Conservation (phyloP, 1,139 yeast genomes). For the Yamadazyma songkhlaensis region DNA sequence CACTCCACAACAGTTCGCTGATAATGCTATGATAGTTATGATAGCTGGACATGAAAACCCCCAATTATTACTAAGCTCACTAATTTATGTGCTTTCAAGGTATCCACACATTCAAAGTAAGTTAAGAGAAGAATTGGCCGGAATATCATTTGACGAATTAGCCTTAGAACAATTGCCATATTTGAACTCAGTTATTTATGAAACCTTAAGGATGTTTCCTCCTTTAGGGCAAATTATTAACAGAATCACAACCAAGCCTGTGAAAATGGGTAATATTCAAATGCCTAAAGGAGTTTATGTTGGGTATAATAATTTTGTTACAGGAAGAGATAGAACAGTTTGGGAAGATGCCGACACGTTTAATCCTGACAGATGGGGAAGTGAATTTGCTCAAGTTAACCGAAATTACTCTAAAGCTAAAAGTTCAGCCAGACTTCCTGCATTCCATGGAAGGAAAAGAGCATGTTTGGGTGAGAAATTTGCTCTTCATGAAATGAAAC, state of each 20-base stretch:
- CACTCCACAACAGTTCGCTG: conserved; percentile 47
- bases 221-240: conserved; percentile 61
- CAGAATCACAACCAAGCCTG: conserved; percentile 38
- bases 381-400: conserved; percentile 29
- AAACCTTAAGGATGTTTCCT: conserved; percentile 52
- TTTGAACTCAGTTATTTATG: conserved; percentile 40
- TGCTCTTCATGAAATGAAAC: conserved; percentile 47
- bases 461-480: conserved; percentile 64
- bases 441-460: conserved; percentile 61
- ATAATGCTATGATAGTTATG: conserved; percentile 56
- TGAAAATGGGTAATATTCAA: conserved; percentile 39
- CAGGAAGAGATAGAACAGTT: conserved; percentile 46
- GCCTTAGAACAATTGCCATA: conserved; percentile 13
- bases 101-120: conserved; percentile 29
- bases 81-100: conserved; percentile 48
- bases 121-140: conserved; percentile 28
- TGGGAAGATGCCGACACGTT: conserved; percentile 52
- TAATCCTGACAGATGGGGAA: conserved; percentile 60
- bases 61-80: conserved; percentile 47
- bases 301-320: conserved; percentile 56
- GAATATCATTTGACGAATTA: background rate
- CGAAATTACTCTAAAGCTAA: conserved; percentile 42
- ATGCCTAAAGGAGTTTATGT: conserved; percentile 56
- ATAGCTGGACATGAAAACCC: conserved; percentile 70
- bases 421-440: conserved; percentile 43